phyloP scores from a whole-genome alignment of 805 yeast genomes.

The Clavispora fructus region DNA sequence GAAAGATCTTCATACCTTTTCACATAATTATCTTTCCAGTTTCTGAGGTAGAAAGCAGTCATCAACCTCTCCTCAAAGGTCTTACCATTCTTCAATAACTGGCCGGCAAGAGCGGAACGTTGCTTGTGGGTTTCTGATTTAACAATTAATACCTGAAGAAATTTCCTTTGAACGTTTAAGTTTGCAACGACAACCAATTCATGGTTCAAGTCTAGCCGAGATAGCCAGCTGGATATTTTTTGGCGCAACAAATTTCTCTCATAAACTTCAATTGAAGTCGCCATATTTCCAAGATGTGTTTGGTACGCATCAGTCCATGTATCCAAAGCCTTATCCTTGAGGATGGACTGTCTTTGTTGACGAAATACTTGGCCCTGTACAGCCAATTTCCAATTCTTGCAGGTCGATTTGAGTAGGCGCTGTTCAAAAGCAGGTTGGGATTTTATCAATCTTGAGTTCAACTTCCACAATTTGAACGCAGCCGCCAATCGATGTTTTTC shows the following conservation, averaged over 20 bases:
- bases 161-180: conserved; percentile 15
- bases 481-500: neutral
- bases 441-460: neutral
- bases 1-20: conserved; percentile 17
- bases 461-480: neutral
- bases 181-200: conserved; percentile 15
- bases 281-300: neutral
- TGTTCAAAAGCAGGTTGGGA: neutral
- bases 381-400: neutral
- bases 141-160: neutral
- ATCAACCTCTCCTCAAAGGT: conserved; percentile 3
- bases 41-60: neutral
- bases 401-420: neutral
- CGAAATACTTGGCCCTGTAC: neutral
- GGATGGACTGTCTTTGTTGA: neutral
- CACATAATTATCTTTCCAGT: conserved; percentile 22
- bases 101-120: neutral
- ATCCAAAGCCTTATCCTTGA: neutral
- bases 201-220: neutral
- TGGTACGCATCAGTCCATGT: neutral
- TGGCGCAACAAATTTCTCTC: neutral
- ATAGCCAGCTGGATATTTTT: neutral
- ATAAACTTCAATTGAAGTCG: neutral
- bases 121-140: neutral
- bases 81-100: neutral